These are phyloP conservation scores for Verticillium nubilum DNA, from an alignment of 2,329 filamentous ascomycete genomes.

Conservation along the genomic window DNA sequence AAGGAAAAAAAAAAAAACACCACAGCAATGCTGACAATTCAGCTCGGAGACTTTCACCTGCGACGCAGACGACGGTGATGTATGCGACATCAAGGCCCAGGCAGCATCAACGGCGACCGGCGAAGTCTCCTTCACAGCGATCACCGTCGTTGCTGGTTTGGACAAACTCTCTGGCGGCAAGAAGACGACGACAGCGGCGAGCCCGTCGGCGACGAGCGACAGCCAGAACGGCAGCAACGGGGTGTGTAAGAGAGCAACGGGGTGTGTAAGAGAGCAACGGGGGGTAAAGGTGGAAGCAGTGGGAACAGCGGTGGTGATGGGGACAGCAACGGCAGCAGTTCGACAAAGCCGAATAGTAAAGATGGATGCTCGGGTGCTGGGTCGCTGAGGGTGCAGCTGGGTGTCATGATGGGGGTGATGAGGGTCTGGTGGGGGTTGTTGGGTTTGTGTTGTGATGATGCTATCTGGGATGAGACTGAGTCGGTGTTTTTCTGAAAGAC, in stretches of 20 bases:
- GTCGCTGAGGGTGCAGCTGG: neutral
- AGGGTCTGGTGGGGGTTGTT: neutral
- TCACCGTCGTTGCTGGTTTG: constrained; percentile 5
- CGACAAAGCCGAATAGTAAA: neutral
- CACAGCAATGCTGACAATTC: no score
- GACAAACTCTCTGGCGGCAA: constrained; percentile 1
- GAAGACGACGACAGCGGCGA: neutral
- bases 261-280: constrained; percentile 3
- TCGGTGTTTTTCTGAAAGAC: neutral
- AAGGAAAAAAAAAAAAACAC: no score
- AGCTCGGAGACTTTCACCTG: constrained; percentile 6
- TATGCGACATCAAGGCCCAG: constrained; percentile 1
- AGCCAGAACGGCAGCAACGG: neutral
- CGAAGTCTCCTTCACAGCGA: constrained; percentile 4
- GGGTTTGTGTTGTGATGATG: neutral
- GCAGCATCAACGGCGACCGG: neutral
- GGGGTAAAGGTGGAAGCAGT: neutral
- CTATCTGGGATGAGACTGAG: neutral
- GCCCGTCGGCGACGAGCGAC: neutral
- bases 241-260: constrained; percentile 3
- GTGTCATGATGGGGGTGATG: neutral
- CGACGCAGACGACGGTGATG: constrained; percentile 3
- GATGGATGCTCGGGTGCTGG: constrained; percentile 4
- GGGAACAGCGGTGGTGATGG: neutral
- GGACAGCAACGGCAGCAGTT: neutral